These are phyloP conservation scores for Coniochaeta pulveracea DNA, from an alignment of 2,329 filamentous ascomycete genomes.

Conservation along the genomic window DNA sequence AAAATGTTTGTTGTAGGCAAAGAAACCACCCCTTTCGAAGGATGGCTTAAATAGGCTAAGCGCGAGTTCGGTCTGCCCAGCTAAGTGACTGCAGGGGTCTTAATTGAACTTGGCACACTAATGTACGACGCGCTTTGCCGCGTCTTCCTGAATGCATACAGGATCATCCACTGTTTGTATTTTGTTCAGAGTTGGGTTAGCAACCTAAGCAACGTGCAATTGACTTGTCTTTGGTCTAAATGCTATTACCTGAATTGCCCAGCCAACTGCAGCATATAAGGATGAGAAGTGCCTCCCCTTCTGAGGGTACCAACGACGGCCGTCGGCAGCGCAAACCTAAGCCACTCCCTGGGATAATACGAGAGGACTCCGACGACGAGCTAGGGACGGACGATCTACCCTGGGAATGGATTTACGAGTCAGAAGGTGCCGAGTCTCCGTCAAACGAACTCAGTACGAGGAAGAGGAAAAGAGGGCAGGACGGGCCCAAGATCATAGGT, in stretches of 20 bases:
- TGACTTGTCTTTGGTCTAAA: no score
- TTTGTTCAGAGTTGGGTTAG: conserved; percentile 1
- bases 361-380: conserved; percentile 84
- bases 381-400: conserved; percentile 59
- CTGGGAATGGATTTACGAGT: conserved; percentile 71
- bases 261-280: no score
- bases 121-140: conserved; percentile 1
- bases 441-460: conserved; percentile 10
- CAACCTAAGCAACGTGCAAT: no score
- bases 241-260: no score
- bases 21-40: no score
- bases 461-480: conserved; percentile 23
- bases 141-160: conserved; percentile 4
- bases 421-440: conserved; percentile 7
- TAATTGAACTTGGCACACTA: conserved; percentile 6
- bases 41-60: no score
- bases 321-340: conserved; percentile 7
- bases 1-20: no score
- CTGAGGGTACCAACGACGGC: no score
- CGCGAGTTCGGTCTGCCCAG: no score
- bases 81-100: conserved; percentile 8
- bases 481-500: conserved; percentile 54
- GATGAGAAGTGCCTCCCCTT: no score
- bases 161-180: no score
- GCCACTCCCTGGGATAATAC: conserved; percentile 41